These are phyloP conservation scores for Massarina eburnea DNA, from an alignment of 2,329 filamentous ascomycete genomes.

Conservation along the genomic window DNA sequence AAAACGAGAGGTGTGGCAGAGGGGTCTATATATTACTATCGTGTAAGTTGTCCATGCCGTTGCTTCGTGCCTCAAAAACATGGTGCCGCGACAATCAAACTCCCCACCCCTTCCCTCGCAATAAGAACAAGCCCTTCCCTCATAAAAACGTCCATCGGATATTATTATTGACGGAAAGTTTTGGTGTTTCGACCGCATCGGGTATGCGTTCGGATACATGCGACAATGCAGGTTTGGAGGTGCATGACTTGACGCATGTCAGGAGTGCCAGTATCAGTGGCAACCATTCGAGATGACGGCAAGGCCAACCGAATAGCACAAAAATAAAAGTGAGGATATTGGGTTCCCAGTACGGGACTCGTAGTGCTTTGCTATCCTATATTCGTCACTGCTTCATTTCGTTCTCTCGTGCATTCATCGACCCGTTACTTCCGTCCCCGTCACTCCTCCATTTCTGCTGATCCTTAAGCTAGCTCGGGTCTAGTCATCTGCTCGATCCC, in stretches of 20 bases:
- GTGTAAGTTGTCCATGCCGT: too few relatives aligned
- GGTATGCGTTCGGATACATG: constrained; percentile 2
- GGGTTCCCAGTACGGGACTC: background rate
- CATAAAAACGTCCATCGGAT: background rate
- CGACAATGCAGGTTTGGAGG: constrained; percentile 6
- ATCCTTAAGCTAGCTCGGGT: background rate
- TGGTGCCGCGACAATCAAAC: constrained; percentile 17
- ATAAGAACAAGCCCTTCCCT: background rate
- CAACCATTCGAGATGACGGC: background rate
- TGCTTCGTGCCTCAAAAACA: constrained; percentile 3
- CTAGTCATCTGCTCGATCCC: background rate
- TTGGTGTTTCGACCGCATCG: constrained; percentile 7
- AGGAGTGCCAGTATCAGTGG: background rate
- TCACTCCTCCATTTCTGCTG: background rate
- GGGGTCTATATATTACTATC: too few relatives aligned
- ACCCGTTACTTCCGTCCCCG: background rate
- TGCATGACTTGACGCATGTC: background rate
- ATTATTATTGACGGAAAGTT: constrained; percentile 12
- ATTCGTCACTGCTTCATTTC: constrained; percentile 1
- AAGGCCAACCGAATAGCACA: background rate
- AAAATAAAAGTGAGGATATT: too few relatives aligned
- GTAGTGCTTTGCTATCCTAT: background rate
- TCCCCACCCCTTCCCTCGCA: too few relatives aligned
- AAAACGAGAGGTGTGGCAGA: background rate
- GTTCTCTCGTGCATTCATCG: background rate